Conservation (phyloP, 352 stramenopile genomes). For the Phytophthora melonis region DNA sequence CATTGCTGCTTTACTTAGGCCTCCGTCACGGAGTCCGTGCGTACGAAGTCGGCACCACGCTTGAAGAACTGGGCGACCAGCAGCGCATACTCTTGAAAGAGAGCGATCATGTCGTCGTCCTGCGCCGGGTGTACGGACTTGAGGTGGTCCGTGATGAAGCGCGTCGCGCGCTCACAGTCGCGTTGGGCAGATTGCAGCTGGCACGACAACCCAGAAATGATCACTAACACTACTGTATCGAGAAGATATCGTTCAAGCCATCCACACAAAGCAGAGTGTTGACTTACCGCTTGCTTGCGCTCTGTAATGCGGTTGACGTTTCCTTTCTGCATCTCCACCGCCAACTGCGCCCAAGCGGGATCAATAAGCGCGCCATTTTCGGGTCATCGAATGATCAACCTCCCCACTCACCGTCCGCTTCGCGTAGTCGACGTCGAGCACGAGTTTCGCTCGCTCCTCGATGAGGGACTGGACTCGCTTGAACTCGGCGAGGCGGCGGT, state of each 20-base stretch:
- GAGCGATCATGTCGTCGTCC: constrained; percentile 18
- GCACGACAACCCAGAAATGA: not conserved
- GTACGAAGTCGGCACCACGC: constrained; percentile 18
- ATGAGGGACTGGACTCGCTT: constrained; percentile 52
- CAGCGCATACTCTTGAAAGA: constrained; percentile 46
- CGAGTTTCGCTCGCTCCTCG: constrained; percentile 53
- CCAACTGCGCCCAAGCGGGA: constrained; percentile 41
- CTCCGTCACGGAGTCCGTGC: not conserved
- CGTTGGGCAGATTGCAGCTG: constrained; percentile 45
- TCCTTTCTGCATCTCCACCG: constrained; percentile 63
- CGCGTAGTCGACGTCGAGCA: constrained; percentile 79
- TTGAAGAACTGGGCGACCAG: constrained; percentile 37
- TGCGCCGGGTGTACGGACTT: constrained; percentile 17
- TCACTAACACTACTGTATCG: not conserved
- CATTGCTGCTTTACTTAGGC: not conserved
- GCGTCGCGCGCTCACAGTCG: constrained; percentile 42
- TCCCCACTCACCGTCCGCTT: constrained; percentile 58
- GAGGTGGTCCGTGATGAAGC: constrained; percentile 39
- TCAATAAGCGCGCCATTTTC: not conserved
- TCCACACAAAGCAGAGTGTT: not conserved
- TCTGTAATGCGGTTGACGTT: constrained; percentile 68
- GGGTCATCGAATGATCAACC: not conserved
- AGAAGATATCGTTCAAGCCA: not conserved
- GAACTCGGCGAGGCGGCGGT: constrained; percentile 50
- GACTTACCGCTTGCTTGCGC: constrained; percentile 59